These are phyloP conservation scores for Extremus antarcticus DNA, from an alignment of 495 filamentous ascomycete genomes.

Conservation along the genomic window DNA sequence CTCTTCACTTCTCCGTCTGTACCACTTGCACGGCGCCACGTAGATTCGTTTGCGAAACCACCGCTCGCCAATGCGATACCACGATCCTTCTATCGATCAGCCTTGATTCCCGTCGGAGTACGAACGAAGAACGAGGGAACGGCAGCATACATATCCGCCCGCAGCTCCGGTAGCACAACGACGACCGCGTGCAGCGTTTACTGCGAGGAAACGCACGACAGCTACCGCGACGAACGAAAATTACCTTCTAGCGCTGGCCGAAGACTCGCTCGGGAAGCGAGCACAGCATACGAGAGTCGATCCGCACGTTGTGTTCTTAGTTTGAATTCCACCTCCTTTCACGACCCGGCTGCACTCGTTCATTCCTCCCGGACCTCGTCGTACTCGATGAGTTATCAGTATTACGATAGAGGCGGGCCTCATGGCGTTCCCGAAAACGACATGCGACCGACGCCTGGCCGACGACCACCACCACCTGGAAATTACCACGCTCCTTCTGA, in stretches of 20 bases:
- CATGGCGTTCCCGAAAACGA: neutral
- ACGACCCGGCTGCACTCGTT: neutral
- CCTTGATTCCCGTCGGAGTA: neutral
- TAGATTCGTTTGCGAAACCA: neutral
- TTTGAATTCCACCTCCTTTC: neutral
- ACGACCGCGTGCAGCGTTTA: neutral
- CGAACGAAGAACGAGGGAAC: neutral
- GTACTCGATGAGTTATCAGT: conserved; percentile 11
- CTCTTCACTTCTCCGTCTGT: neutral
- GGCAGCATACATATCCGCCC: neutral
- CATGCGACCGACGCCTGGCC: neutral
- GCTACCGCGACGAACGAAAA: neutral
- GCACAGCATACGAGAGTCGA: neutral
- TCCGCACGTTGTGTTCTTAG: neutral
- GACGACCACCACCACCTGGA: conserved; percentile 3
- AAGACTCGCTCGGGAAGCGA: neutral
- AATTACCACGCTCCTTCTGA: neutral
- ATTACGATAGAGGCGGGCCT: neutral
- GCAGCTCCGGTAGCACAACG: neutral
- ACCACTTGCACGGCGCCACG: neutral
- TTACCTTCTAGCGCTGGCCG: neutral
- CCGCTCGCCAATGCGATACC: neutral
- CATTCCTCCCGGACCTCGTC: neutral
- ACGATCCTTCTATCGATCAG: neutral
- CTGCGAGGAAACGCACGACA: neutral